A percentile compares a stretch with the other conserved stretches of the same genome.
Conservation (phyloP, 1,284 basidiomycete genomes). For the Rhodotorula sp. region DNA sequence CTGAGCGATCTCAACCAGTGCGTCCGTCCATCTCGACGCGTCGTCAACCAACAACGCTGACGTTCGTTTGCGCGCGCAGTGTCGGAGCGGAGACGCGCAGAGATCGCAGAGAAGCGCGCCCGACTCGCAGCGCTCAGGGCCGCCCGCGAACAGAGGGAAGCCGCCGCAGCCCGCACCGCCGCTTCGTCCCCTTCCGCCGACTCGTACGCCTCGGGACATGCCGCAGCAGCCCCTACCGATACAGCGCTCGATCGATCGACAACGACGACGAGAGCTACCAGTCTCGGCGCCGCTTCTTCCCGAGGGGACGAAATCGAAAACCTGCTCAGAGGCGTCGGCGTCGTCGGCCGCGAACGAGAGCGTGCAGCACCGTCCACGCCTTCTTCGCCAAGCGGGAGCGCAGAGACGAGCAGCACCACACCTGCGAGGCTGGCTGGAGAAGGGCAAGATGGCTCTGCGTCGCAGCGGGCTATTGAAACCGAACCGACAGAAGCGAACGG, state of each 20-base stretch:
- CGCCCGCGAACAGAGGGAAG: constrained; percentile 67
- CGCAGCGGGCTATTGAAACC: not conserved
- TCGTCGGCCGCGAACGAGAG: constrained; percentile 4
- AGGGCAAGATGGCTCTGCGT: not conserved
- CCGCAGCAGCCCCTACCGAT: not conserved
- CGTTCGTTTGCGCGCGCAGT: not conserved
- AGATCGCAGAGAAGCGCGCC: constrained; percentile 87
- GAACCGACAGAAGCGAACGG: no score
- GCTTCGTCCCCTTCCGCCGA: constrained; percentile 6
- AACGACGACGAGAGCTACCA: constrained; percentile 10
- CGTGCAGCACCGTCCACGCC: not conserved
- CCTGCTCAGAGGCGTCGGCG: constrained; percentile 34
- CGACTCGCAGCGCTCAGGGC: constrained; percentile 81
- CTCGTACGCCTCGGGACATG: not conserved
- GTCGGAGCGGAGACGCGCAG: constrained; percentile 47
- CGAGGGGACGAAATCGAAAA: constrained; percentile 40
- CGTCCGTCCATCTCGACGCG: not conserved
- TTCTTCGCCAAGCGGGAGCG: not conserved
- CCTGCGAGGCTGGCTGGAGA: not conserved
- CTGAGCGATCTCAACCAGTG: not conserved
- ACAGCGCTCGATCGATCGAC: not conserved
- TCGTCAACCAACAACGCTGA: not conserved
- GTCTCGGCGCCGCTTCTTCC: constrained; percentile 23
- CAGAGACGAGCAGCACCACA: not conserved
- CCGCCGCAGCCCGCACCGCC: constrained; percentile 35